phyloP scores from a whole-genome alignment of 768 basidiomycete species.

The Lyophyllum decastes region DNA sequence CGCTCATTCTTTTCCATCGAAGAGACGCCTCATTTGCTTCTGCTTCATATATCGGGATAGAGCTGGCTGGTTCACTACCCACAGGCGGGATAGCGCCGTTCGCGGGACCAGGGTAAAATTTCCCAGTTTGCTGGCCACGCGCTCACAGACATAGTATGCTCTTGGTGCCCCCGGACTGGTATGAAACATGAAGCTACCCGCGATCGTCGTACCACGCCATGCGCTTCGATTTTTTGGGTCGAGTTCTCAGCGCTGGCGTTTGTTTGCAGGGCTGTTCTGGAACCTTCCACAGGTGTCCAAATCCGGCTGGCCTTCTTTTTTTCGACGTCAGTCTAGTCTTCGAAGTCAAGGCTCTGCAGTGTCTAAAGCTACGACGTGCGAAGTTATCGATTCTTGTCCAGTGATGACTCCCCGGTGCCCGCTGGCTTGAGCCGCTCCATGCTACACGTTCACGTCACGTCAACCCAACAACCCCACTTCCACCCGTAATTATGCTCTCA shows the following conservation, averaged over 20 bases:
- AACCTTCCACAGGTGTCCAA: constrained; percentile 13
- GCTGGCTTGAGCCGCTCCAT: constrained; percentile 20
- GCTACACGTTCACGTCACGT: constrained; percentile 40
- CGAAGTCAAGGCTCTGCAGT: constrained; percentile 23
- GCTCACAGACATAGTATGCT: too few relatives aligned
- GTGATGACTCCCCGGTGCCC: constrained; percentile 14
- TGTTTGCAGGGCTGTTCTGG: constrained; percentile 5
- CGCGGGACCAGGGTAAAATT: too few relatives aligned
- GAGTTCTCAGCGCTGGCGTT: neutral
- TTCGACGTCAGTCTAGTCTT: constrained; percentile 23
- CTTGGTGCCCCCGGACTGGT: too few relatives aligned
- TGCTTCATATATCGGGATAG: too few relatives aligned
- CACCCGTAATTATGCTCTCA: constrained; percentile 16
- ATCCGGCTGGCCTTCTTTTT: constrained; percentile 28
- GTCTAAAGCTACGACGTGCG: constrained; percentile 20
- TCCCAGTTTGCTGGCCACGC: too few relatives aligned
- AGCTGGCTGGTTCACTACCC: too few relatives aligned
- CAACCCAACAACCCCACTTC: constrained; percentile 24
- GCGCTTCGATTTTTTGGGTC: neutral
- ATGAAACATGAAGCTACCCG: too few relatives aligned
- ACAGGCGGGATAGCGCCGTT: too few relatives aligned
- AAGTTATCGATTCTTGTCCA: constrained; percentile 13
- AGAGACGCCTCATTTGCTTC: neutral
- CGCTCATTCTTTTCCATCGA: neutral
- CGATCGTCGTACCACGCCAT: neutral